Conservation (phyloP, 495 filamentous ascomycete genomes). For the Xylaria longipes region DNA sequence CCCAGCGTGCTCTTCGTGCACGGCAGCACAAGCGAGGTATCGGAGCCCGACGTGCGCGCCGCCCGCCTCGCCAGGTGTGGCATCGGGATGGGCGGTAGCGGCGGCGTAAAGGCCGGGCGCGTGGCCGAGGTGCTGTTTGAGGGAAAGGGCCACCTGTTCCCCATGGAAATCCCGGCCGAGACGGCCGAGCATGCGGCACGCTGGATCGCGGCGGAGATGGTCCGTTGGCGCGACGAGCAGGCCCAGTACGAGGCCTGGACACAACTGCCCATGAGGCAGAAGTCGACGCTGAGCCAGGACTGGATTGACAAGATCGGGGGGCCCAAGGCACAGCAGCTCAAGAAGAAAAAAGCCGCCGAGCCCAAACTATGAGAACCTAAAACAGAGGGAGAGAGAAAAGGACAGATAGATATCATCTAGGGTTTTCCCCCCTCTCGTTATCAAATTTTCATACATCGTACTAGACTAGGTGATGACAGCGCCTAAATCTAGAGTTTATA, state of each 20-base stretch:
- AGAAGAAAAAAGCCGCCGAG: slow-evolving; percentile 22
- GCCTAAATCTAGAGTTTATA: background rate
- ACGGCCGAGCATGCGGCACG: slow-evolving; percentile 66
- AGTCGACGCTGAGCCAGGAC: slow-evolving; percentile 62
- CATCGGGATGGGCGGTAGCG: slow-evolving; percentile 69
- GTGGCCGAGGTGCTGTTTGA: slow-evolving; percentile 72
- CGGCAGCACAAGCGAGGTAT: slow-evolving; percentile 69
- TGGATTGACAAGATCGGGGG: slow-evolving; percentile 59
- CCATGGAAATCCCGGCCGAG: slow-evolving; percentile 75
- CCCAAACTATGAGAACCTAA: slow-evolving; percentile 34
- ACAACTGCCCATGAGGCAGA: slow-evolving; percentile 57
- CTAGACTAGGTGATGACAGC: background rate
- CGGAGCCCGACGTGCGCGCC: slow-evolving; percentile 54
- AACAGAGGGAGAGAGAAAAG: background rate
- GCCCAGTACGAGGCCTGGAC: slow-evolving; percentile 62
- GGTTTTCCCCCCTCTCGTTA: background rate
- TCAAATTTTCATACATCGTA: background rate
- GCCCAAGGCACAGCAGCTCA: slow-evolving; percentile 18
- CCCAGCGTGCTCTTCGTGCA: slow-evolving; percentile 87
- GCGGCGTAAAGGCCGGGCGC: slow-evolving; percentile 67
- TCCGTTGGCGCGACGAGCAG: slow-evolving; percentile 69
- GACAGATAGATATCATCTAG: background rate
- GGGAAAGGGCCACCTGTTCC: slow-evolving; percentile 79
- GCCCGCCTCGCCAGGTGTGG: slow-evolving; percentile 71
- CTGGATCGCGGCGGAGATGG: slow-evolving; percentile 70